A percentile compares a stretch with the other conserved stretches of the same genome.
Conservation (phyloP, 2,329 filamentous ascomycete species). For the Hymenoscyphus repandus region DNA sequence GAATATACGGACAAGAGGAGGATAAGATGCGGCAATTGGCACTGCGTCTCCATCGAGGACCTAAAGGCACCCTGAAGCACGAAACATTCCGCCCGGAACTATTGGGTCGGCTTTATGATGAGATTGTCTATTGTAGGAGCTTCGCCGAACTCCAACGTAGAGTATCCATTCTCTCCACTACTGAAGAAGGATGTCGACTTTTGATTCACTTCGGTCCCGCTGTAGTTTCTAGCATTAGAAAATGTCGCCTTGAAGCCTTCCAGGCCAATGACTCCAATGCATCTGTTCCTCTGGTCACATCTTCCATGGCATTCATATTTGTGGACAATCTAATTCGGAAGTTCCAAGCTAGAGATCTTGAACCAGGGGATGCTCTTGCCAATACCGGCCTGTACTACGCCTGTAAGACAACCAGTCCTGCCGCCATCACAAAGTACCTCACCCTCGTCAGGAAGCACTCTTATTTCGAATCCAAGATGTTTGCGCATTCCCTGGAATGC, state of each 20-base stretch:
- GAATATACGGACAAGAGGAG: background rate
- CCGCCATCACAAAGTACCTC: conserved; percentile 11
- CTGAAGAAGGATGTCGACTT: background rate
- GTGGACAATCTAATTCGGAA: background rate
- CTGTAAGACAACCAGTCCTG: background rate
- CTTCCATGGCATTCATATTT: background rate
- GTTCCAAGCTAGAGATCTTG: background rate
- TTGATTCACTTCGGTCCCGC: background rate
- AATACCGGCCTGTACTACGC: background rate
- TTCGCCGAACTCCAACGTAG: background rate
- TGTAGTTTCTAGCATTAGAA: background rate
- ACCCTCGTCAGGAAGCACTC: background rate
- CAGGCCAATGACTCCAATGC: too few species aligned
- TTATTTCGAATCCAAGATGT: background rate
- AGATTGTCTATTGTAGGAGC: background rate
- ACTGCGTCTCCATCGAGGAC: background rate
- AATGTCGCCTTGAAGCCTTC: background rate
- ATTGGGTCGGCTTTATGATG: background rate
- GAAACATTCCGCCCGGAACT: background rate
- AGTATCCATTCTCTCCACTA: background rate
- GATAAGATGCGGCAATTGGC: background rate
- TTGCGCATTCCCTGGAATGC: background rate
- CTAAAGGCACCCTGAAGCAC: background rate
- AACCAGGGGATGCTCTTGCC: background rate
- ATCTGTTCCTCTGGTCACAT: too few species aligned